Evolutionary conservation across 2,329 filamentous ascomycete genomes (phyloP).

Genomic region (Aureobasidium vineae): DNA sequence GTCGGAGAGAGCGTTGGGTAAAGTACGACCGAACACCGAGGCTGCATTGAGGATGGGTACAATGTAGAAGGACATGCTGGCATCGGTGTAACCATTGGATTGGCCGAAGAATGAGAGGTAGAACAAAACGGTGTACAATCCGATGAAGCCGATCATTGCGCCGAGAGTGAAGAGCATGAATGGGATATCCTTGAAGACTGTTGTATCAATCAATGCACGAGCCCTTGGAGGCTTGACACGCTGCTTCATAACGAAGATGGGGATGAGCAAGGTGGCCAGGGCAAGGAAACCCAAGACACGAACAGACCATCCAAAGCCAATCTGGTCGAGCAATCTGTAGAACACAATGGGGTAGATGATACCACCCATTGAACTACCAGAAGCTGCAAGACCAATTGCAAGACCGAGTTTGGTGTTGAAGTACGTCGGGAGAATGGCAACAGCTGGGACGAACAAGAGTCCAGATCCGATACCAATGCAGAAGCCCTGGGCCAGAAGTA

Average conservation of each 20-base stretch:
- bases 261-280: conserved; percentile 44
- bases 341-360: conserved; percentile 54
- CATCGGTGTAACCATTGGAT: conserved; percentile 35
- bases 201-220: conserved; percentile 42
- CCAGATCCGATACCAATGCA: conserved; percentile 46
- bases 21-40: conserved; percentile 43
- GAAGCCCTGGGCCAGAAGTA: conserved; percentile 54
- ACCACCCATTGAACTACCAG: conserved; percentile 53
- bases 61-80: conserved; percentile 44
- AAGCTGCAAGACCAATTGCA: conserved; percentile 49
- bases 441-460: conserved; percentile 47
- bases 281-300: conserved; percentile 54
- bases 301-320: conserved; percentile 57
- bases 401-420: conserved; percentile 50
- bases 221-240: conserved; percentile 41
- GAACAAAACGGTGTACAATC: conserved; percentile 43
- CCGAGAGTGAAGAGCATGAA: conserved; percentile 40
- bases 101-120: conserved; percentile 44
- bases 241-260: conserved; percentile 31
- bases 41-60: conserved; percentile 46
- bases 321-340: conserved; percentile 46
- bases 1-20: conserved; percentile 43
- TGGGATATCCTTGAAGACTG: conserved; percentile 43
- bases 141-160: conserved; percentile 43
- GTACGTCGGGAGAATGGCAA: conserved; percentile 48